Conservation (phyloP, 345 rosid genomes). For the Punica granatum region DNA sequence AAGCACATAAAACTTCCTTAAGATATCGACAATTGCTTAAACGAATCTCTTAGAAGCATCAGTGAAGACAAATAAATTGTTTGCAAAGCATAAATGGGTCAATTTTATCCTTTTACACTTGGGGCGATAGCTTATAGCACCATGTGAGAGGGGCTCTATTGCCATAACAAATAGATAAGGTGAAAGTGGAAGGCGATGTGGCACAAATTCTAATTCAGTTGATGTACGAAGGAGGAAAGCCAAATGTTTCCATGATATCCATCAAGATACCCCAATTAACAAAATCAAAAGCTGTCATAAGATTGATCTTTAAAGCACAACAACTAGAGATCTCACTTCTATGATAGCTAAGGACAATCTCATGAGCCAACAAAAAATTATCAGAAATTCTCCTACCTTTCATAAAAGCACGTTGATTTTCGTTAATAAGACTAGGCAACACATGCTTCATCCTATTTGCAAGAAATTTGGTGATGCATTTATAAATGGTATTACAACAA, state of each 20-base stretch:
- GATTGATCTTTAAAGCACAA: neutral
- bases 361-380: neutral
- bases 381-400: neutral
- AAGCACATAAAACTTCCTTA: neutral
- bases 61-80: neutral
- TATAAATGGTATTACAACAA: neutral
- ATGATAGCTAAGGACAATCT: neutral
- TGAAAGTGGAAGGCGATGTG: no score
- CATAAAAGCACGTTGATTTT: neutral
- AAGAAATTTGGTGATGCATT: neutral
- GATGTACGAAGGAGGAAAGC: no score
- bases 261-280: no score
- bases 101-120: neutral
- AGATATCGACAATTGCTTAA: neutral
- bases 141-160: neutral
- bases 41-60: neutral
- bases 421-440: neutral
- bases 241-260: no score
- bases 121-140: neutral
- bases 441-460: neutral
- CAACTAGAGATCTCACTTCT: neutral
- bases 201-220: no score
- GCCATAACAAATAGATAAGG: slow-evolving; percentile 1
- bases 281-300: no score
- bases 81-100: neutral